Base-by-base conservation (phyloP, 352 stramenopile species). In the Phytophthora megakarya region DNA sequence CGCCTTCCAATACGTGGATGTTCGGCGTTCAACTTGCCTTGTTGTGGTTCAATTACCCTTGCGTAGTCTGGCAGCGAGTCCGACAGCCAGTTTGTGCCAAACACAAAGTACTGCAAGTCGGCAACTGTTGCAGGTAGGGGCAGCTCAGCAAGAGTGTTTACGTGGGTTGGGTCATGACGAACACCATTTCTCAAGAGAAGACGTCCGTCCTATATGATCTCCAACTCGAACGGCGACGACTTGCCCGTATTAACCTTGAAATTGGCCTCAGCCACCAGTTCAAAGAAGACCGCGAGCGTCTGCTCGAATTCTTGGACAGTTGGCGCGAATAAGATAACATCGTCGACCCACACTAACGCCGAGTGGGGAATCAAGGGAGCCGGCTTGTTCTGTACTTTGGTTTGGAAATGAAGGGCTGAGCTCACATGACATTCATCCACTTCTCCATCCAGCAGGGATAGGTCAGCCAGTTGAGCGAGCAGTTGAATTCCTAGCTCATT, bases 391-490 rank as follows among this genome's bases (percentile, higher is more conserved):
- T 32, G 26, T 9, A 32, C 26, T 32, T 32, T n/a, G n/a, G n/a
- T n/a, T n/a, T n/a, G n/a, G n/a, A n/a, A n/a, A n/a, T n/a, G 13
- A 16, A 47, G 15, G 16, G 32, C 42, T n/a, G 21, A 38, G 11
- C 32, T 32, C 1, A 61, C 23, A 7, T 30, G 42, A 47, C 23
- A 48, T 5, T 53, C 30, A 4, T 61, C 42, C 16, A 21, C 30
- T 13, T 47, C 53, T 4, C 3, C 47, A 5, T 28, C 28, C 18
- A 32, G 21, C 26, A 61, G 15, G 0, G 43, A 16, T 25, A 32
- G 38, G 2, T 21, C 43, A 13, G 30, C 53, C 11, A 61, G 11
- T 16, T 62, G 43, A n/a, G 23, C 54, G 16, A 54, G 30, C 11
- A 19, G 30, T 9, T 42, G 30, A 22, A 57, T 57, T 2, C 49